These are phyloP conservation scores for Parmelia sp. DNA, from an alignment of 495 filamentous ascomycete species.

Conservation along the genomic window DNA sequence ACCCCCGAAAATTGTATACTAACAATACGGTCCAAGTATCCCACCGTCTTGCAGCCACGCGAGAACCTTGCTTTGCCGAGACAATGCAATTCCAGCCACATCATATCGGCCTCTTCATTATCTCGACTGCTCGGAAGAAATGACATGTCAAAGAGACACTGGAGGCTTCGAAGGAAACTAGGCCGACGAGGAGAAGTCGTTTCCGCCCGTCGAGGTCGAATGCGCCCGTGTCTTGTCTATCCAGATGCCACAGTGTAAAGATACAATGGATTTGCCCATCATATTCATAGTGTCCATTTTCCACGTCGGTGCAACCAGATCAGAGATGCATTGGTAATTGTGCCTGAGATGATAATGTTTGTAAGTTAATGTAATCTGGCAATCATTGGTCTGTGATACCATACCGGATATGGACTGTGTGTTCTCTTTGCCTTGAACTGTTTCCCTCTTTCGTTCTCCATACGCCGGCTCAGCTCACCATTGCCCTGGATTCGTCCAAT, in stretches of 20 bases:
- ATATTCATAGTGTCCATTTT: not conserved
- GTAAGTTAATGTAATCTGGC: not conserved
- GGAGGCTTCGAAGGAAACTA: not conserved
- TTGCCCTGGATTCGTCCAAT: not conserved
- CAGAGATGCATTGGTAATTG: not conserved
- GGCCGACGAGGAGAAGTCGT: not conserved
- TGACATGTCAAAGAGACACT: not conserved
- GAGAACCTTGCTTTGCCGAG: not conserved
- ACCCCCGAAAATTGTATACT: not conserved
- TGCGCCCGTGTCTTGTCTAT: not conserved
- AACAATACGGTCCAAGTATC: not conserved
- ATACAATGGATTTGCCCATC: not conserved
- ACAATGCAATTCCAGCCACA: not conserved
- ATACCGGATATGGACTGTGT: not conserved
- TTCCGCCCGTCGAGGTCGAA: not conserved
- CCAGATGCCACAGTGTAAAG: not conserved
- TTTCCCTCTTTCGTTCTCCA: not conserved
- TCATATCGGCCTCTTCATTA: not conserved
- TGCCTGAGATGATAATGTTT: not conserved
- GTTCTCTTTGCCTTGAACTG: not conserved
- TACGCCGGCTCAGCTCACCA: too few species aligned
- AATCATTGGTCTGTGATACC: not conserved
- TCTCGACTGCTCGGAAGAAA: not conserved
- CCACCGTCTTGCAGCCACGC: not conserved
- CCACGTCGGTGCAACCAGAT: not conserved